These are phyloP conservation scores for Musa balbisiana DNA, from an alignment of 202 grass and related monocot species.

Conservation along the genomic window DNA sequence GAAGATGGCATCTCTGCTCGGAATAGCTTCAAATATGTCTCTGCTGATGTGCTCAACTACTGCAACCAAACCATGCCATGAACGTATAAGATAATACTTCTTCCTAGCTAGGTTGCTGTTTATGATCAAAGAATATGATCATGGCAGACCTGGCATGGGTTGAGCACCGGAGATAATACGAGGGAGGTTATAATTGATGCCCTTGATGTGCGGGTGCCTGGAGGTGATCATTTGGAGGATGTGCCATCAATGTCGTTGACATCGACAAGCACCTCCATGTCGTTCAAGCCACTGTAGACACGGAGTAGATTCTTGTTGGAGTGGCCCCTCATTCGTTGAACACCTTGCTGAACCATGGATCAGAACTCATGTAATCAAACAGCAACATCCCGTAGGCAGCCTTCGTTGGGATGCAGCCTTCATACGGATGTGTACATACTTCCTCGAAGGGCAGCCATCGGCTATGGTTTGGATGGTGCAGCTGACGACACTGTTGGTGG, in stretches of 20 bases:
- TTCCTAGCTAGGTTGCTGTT: no score
- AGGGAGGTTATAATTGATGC: slow-evolving; percentile 11
- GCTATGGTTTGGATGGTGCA: slow-evolving; percentile 34
- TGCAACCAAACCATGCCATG: neutral
- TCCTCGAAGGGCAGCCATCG: slow-evolving; percentile 30
- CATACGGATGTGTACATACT: slow-evolving; percentile 23
- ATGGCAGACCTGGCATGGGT: neutral
- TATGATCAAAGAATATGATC: no score
- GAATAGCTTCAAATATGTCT: slow-evolving; percentile 60
- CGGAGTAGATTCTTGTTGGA: neutral
- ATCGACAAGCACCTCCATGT: neutral
- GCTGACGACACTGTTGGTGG: slow-evolving; percentile 44
- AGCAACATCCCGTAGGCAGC: slow-evolving; percentile 24
- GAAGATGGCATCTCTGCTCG: slow-evolving; percentile 58
- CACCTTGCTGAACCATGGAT: slow-evolving; percentile 28
- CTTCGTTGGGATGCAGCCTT: neutral
- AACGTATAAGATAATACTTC: neutral
- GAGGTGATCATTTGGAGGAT: neutral
- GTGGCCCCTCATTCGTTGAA: neutral
- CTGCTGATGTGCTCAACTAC: neutral
- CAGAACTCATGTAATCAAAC: slow-evolving; percentile 77
- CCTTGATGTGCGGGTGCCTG: neutral
- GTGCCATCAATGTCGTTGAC: neutral
- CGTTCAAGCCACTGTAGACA: slow-evolving; percentile 3
- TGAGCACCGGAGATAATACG: neutral